Percentiles rank a stretch among this genome's conserved stretches.
These are phyloP conservation scores for Apiospora rasikravindrae DNA, from an alignment of 2,329 filamentous ascomycete species.

Conservation along the genomic window DNA sequence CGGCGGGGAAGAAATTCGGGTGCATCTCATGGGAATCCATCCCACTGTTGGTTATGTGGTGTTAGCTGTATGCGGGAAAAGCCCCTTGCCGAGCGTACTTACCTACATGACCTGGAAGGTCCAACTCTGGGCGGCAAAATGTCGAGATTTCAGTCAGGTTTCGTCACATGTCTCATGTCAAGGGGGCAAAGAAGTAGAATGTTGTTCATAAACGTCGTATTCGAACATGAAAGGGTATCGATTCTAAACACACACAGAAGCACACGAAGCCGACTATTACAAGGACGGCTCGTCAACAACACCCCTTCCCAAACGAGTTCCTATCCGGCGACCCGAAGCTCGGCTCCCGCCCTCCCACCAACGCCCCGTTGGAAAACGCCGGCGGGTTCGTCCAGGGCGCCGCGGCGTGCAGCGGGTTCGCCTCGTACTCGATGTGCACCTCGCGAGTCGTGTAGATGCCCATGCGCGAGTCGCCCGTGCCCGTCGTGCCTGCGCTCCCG, in stretches of 20 bases:
- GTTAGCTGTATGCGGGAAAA: background rate
- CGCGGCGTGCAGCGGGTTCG: slow-evolving; percentile 2
- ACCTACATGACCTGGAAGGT: too few species aligned
- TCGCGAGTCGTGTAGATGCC: slow-evolving; percentile 19
- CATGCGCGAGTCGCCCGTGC: background rate
- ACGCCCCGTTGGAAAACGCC: background rate
- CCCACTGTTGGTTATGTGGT: background rate
- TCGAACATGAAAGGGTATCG: slow-evolving; percentile 4
- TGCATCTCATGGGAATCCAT: background rate
- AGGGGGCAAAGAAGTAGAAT: background rate
- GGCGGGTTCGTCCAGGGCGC: slow-evolving; percentile 7
- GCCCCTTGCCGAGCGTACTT: background rate
- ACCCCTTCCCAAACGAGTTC: background rate
- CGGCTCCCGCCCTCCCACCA: background rate
- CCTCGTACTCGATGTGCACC: slow-evolving; percentile 16
- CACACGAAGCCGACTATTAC: background rate
- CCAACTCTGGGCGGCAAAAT: too few species aligned
- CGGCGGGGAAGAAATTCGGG: background rate
- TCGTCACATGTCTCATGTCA: background rate
- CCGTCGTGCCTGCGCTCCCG: background rate
- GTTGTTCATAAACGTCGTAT: background rate
- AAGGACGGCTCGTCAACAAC: background rate
- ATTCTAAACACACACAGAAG: background rate
- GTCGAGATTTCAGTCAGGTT: background rate
- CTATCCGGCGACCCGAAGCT: background rate